Evolutionary conservation across 768 basidiomycete genomes (phyloP).

Genomic region (Leucogyrophana mollusca): DNA sequence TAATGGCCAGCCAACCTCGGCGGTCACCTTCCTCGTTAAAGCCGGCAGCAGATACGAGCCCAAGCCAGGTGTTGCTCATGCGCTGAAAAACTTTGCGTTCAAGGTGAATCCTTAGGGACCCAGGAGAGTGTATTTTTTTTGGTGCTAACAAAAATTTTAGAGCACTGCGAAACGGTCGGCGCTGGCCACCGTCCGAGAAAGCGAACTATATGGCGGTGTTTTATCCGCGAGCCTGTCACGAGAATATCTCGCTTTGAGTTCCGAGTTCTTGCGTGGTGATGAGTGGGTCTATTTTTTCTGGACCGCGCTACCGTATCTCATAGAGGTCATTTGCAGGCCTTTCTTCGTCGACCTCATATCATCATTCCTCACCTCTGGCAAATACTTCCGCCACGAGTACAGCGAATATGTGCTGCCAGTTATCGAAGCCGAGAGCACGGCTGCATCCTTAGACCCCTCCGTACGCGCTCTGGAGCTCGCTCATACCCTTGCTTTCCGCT

Average conservation of each 20-base stretch:
- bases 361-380: slow-evolving; percentile 79
- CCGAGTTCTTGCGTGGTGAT: slow-evolving; percentile 93
- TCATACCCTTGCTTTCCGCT: slow-evolving; percentile 90
- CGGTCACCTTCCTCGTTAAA: slow-evolving; percentile 89
- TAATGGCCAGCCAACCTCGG: slow-evolving; percentile 77
- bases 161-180: slow-evolving; percentile 85
- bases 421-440: slow-evolving; percentile 66
- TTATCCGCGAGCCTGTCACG: slow-evolving; percentile 81
- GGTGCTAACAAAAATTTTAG: slow-evolving; percentile 38
- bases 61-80: slow-evolving; percentile 88
- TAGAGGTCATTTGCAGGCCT: slow-evolving; percentile 44
- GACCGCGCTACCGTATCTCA: background rate
- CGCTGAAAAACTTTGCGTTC: slow-evolving; percentile 97
- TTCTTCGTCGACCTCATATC: slow-evolving; percentile 91
- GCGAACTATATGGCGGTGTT: slow-evolving; percentile 91
- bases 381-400: slow-evolving; percentile 77
- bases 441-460: slow-evolving; percentile 58
- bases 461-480: slow-evolving; percentile 82
- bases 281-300: slow-evolving; percentile 66
- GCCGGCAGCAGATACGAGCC: slow-evolving; percentile 89
- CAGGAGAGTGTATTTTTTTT: background rate
- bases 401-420: slow-evolving; percentile 71
- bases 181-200: slow-evolving; percentile 86
- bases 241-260: slow-evolving; percentile 90
- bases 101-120: slow-evolving; percentile 71